Percentiles rank a stretch among this genome's conserved stretches.
Evolutionary conservation across 495 filamentous ascomycete species (phyloP).

Genomic region (Penicillium simplicissimum): DNA sequence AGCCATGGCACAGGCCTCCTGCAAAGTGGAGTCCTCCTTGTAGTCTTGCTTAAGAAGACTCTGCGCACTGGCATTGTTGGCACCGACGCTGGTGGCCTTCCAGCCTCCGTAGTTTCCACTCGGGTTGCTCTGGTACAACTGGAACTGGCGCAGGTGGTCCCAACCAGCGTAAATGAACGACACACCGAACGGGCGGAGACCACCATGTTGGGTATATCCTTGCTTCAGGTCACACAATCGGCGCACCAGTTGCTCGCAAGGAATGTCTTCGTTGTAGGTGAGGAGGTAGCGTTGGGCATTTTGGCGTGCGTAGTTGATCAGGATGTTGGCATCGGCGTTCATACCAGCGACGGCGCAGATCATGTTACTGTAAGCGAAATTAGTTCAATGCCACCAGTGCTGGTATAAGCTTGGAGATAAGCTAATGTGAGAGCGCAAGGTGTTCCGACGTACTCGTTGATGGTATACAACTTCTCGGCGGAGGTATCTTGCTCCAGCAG

Average conservation of each 20-base stretch:
- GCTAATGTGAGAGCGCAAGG: not conserved
- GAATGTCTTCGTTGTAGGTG: constrained; percentile 99
- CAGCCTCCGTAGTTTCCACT: constrained; percentile 98
- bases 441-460: constrained; percentile 78
- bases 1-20: constrained; percentile 95
- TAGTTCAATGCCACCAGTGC: constrained; percentile 12
- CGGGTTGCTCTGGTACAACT: constrained; percentile 99
- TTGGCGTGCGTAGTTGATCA: constrained; percentile 99
- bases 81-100: constrained; percentile 97
- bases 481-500: constrained; percentile 98
- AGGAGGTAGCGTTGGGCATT: constrained; percentile 94
- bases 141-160: constrained; percentile 93
- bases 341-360: constrained; percentile 99
- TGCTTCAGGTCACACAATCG: constrained; percentile 98
- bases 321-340: constrained; percentile 99
- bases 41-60: constrained; percentile 99
- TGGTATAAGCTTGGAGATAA: not conserved
- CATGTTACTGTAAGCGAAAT: constrained; percentile 78
- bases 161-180: constrained; percentile 99
- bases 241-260: constrained; percentile 97
- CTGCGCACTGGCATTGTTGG: constrained; percentile 97
- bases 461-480: constrained; percentile 98
- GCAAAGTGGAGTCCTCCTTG: constrained; percentile 93
- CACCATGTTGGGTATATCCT: constrained; percentile 98
- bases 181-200: constrained; percentile 95